Percentiles rank a stretch among this genome's conserved stretches.
phyloP scores from a whole-genome alignment of 306 rosid genomes.

The Cucurbita ficifolia region DNA sequence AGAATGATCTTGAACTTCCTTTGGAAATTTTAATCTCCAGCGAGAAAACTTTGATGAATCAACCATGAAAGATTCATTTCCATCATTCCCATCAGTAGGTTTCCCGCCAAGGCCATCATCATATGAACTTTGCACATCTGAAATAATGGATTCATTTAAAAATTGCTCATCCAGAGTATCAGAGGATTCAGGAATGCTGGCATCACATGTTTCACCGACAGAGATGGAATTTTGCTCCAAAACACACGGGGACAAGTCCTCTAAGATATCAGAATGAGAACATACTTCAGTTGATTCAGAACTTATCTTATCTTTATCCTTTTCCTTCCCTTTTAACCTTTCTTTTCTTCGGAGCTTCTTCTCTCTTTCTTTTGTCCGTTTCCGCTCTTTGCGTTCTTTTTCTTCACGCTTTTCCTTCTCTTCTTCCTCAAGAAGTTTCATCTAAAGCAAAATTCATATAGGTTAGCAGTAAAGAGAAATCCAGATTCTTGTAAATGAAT shows the following conservation, averaged over 20 bases:
- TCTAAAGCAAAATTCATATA: constrained; percentile 34
- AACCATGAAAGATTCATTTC: constrained; percentile 31
- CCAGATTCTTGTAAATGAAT: neutral
- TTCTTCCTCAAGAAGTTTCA: constrained; percentile 98
- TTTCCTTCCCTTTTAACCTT: constrained; percentile 86
- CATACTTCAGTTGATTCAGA: constrained; percentile 30
- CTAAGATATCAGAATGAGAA: constrained; percentile 37
- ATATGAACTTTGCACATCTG: constrained; percentile 29
- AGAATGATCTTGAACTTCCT: constrained; percentile 58
- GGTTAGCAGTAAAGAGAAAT: constrained; percentile 12
- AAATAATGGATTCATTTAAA: constrained; percentile 22
- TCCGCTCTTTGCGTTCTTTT: constrained; percentile 95
- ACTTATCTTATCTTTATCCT: constrained; percentile 44
- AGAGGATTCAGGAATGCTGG: constrained; percentile 43
- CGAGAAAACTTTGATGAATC: constrained; percentile 50
- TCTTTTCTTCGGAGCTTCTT: constrained; percentile 89
- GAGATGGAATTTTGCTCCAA: constrained; percentile 46
- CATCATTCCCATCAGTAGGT: constrained; percentile 24
- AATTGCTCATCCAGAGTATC: constrained; percentile 35
- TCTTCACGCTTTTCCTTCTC: constrained; percentile 98
- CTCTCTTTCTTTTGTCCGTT: constrained; percentile 82
- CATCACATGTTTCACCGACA: constrained; percentile 38
- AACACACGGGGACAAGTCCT: constrained; percentile 35
- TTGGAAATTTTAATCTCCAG: constrained; percentile 38
- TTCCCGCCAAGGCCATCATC: constrained; percentile 42